Evolutionary conservation across 345 rosid species (phyloP).

Genomic region (Ceriops zippeliana): DNA sequence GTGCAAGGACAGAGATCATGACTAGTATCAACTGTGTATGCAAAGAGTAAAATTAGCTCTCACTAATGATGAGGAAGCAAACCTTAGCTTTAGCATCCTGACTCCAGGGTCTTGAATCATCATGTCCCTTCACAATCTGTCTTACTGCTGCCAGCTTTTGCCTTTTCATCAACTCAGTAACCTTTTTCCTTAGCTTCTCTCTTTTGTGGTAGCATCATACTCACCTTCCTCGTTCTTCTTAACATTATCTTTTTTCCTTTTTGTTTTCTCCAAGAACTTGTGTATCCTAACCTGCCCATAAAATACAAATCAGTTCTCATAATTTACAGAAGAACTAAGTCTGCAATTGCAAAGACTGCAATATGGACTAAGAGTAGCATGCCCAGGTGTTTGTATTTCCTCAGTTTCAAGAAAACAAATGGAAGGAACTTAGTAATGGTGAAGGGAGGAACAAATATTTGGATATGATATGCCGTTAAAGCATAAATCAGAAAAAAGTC

Average conservation of each 20-base stretch:
- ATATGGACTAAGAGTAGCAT: constrained; percentile 13
- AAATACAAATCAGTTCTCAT: constrained; percentile 10
- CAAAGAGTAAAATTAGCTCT: constrained; percentile 5
- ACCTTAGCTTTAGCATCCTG: constrained; percentile 84
- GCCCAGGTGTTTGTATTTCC: background rate
- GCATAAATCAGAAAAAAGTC: background rate
- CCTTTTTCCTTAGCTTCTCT: constrained; percentile 72
- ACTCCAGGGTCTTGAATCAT: constrained; percentile 67
- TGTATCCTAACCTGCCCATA: constrained; percentile 62
- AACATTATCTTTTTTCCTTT: constrained; percentile 42
- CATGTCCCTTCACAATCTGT: constrained; percentile 68
- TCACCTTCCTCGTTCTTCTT: constrained; percentile 40
- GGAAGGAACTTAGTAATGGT: background rate
- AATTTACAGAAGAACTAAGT: background rate
- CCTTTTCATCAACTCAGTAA: constrained; percentile 66
- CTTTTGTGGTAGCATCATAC: constrained; percentile 37
- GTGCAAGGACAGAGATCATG: constrained; percentile 13
- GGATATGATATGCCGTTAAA: background rate
- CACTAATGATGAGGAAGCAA: constrained; percentile 23
- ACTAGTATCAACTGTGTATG: background rate
- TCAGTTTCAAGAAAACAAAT: constrained; percentile 1
- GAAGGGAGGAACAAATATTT: background rate
- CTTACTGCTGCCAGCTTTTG: constrained; percentile 78
- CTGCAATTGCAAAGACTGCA: background rate
- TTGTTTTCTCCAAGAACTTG: constrained; percentile 76